Base-by-base conservation (phyloP, 2,329 filamentous ascomycete genomes). In the Clarireedia homoeocarpa region DNA sequence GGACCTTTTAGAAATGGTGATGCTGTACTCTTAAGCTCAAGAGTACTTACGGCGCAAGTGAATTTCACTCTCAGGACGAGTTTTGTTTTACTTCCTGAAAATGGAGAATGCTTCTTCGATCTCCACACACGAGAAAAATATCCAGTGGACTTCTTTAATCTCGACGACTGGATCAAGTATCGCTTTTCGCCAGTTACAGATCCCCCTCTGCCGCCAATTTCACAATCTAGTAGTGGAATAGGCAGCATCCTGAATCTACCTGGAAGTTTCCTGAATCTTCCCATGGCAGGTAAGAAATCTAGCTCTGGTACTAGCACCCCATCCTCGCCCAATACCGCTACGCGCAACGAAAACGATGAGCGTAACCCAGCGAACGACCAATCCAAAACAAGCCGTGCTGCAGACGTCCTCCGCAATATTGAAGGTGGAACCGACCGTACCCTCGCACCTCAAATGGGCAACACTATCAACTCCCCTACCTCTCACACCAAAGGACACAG, bases 1-100 rank as follows among this genome's bases (percentile, higher is more conserved):
- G 92, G 92, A 0, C 91, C 91, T 0, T 71, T 97, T 12, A 84
- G 91, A 38, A 92, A 95, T 64, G 91, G 91, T n/a, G 91, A 97
- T 67, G 88, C 91, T 17, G 91, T 96, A 0, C 78, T 96, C 1
- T 77, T 96, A 58, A 95, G 91, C 65, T 91, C 91, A 59, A 89
- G 89, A 62, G 86, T 96, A 0, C 78, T 97, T 15, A 96, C 91
- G 0, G 91, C 92, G 0, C 89, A 94, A 67, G 91, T 96, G 63
- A 95, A 95, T 71, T 96, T 97, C 66, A 91, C 88, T 0, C 84
- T 97, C 50, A 82, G 92, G 6, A 95, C 91, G 0, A 91, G 85
- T 44, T 96, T 89, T 66, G 83, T 85, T 10, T 83, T 96, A 7
- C 77, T 97, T 0, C 92, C 92, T 0, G 86, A 96, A 56, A 86